Evolutionary conservation across 441 rosid genomes (phyloP).

Genomic region (Gossypium armourianum): DNA sequence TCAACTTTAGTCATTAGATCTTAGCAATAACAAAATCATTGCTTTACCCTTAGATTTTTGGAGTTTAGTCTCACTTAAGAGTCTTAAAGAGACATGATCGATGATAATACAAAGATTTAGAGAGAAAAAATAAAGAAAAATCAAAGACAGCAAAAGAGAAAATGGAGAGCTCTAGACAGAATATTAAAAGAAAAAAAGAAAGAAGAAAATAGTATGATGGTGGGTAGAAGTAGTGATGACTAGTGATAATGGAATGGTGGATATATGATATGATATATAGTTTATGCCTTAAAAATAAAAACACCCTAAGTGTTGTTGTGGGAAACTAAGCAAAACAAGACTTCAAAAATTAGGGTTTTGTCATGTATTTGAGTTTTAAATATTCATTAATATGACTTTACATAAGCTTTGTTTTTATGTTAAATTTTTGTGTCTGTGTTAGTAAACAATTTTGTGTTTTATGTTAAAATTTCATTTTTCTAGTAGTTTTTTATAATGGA

Average conservation of each 20-base stretch:
- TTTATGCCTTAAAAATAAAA: neutral
- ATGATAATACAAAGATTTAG: conserved; percentile 11
- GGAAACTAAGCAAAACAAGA: conserved; percentile 15
- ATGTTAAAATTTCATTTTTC: no score
- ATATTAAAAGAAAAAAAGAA: neutral
- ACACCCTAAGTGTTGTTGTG: neutral
- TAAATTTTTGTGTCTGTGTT: no score
- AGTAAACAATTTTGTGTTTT: no score
- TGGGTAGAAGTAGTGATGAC: neutral
- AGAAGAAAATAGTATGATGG: neutral
- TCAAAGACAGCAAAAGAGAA: neutral
- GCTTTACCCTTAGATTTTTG: no score
- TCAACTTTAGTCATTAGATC: no score
- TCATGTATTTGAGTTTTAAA: neutral
- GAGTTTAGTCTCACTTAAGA: no score
- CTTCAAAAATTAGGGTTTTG: neutral
- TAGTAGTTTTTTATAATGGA: no score
- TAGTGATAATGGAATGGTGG: no score
- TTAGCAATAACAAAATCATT: no score
- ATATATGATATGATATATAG: neutral
- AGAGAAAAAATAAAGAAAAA: conserved; percentile 7
- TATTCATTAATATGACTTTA: neutral
- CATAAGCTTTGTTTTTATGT: neutral
- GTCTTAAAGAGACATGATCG: conserved; percentile 35
- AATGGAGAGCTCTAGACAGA: conserved; percentile 21